Conservation (phyloP, 805 yeast species). For the Saturnispora besseyi region DNA sequence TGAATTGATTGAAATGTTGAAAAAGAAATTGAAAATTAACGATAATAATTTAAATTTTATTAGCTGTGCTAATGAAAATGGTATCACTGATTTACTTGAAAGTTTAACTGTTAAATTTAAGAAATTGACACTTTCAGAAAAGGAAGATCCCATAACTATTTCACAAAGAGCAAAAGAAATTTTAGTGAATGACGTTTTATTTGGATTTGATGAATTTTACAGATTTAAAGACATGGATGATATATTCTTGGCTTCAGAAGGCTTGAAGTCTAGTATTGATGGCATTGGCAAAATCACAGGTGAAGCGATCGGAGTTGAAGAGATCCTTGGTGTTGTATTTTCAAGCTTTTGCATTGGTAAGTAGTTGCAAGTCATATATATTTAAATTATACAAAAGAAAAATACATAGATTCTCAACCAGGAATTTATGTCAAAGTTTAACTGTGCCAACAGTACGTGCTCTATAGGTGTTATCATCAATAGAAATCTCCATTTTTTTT, state of each 20-base stretch:
- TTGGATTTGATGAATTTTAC: constrained; percentile 61
- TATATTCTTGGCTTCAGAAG: constrained; percentile 73
- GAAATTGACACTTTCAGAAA: constrained; percentile 38
- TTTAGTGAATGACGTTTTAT: constrained; percentile 62
- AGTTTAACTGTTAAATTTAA: constrained; percentile 40
- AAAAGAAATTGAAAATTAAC: constrained; percentile 22
- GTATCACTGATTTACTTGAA: constrained; percentile 40
- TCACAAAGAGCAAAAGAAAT: constrained; percentile 73
- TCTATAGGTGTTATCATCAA: neutral
- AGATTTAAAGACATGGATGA: constrained; percentile 46
- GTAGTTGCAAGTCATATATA: constrained; percentile 24
- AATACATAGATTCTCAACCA: too few species aligned
- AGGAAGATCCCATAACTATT: constrained; percentile 57
- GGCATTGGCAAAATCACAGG: constrained; percentile 94
- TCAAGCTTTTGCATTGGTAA: constrained; percentile 93
- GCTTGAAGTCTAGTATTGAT: constrained; percentile 60
- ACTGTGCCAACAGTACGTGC: too few species aligned
- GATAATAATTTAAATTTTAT: constrained; percentile 29
- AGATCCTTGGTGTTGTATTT: constrained; percentile 82
- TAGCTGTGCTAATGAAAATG: constrained; percentile 52
- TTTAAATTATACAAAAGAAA: neutral
- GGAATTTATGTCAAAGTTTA: too few species aligned
- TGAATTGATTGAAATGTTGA: constrained; percentile 16
- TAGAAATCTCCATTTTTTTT: neutral
- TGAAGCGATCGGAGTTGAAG: constrained; percentile 79